Base-by-base conservation (phyloP, 441 rosid species). In the Theobroma grandiflorum region DNA sequence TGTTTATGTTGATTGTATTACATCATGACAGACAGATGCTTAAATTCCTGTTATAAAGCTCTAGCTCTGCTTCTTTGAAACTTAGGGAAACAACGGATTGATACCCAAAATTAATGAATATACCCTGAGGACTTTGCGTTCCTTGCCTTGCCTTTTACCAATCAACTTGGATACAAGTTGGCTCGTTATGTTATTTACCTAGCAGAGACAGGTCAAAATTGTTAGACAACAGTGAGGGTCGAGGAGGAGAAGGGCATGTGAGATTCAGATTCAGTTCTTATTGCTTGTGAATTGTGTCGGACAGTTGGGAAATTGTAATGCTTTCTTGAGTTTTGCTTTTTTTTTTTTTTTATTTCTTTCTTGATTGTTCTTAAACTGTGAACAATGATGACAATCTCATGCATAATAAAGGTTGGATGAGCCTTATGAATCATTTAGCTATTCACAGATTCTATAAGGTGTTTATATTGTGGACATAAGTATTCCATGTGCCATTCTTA, bases 41-140 rank as follows among this genome's bases (percentile, higher is more conserved):
- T 66, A 9, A 42, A 22, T 10, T 40, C 26, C 31, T 69, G 55
- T 68, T 68, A 8, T 43, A 22, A 47, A 70, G 31, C 40, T 49
- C 74, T 42, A 6, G 58, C 58, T 15, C 37, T 71, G 74, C 74
- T 50, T 49, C 59, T 47, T 71, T 71, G 43, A 71, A 71, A 49
- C 59, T 71, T 71, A 49, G 26, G 74, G 35, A 20, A 42, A 20
- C 49, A 66, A 40, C 9, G 8, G 8, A 66, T 66, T 66, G 31
- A n/a, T 40, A 66, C 31, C 43, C 49, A 38, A 18, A 66, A 20
- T 18, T 66, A 22, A 18, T 52, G 57, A 52, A 52, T 15, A 49
- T 12, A 14, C 53, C 53, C 18, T 49, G 12, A 45, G 49, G 49
- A 45, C 49, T 45, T 8, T 43, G 66, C 14, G 42, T 62, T 4